These are phyloP conservation scores for Wickerhamiella kurtzmanii DNA, from an alignment of 805 yeast species.

Conservation along the genomic window DNA sequence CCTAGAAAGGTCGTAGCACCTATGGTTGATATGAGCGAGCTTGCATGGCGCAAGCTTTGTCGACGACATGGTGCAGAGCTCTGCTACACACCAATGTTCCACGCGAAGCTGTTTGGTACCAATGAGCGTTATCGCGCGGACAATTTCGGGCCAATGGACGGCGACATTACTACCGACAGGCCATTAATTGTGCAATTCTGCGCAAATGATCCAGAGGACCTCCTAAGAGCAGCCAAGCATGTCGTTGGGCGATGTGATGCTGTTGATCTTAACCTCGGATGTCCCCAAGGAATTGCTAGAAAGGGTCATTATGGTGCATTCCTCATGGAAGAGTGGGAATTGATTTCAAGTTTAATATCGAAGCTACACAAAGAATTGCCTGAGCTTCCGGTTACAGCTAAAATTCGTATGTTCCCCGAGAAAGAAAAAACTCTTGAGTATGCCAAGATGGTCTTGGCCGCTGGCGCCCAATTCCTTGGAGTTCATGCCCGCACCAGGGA, in stretches of 20 bases:
- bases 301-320: conserved; percentile 94
- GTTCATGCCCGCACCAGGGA: conserved; percentile 94
- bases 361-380: conserved; percentile 56
- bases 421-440: conserved; percentile 71
- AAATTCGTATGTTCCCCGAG: conserved; percentile 79
- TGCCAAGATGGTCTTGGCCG: conserved; percentile 74
- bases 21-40: conserved; percentile 94
- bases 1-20: conserved; percentile 92
- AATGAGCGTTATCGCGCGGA: conserved; percentile 66
- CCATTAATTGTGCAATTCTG: conserved; percentile 92
- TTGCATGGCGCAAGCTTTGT: conserved; percentile 86
- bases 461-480: conserved; percentile 92
- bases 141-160: conserved; percentile 57
- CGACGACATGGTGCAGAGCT: conserved; percentile 83
- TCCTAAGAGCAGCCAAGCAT: conserved; percentile 64
- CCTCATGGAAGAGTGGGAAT: conserved; percentile 92
- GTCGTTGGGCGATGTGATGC: conserved; percentile 87
- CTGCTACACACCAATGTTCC: conserved; percentile 95
- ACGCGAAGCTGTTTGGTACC: conserved; percentile 79
- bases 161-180: conserved; percentile 52
- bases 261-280: conserved; percentile 87
- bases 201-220: conserved; percentile 83
- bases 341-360: conserved; percentile 56
- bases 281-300: conserved; percentile 95
- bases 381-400: conserved; percentile 85